Conservation (phyloP, 2,329 filamentous ascomycete species). For the Xylaria sp. region DNA sequence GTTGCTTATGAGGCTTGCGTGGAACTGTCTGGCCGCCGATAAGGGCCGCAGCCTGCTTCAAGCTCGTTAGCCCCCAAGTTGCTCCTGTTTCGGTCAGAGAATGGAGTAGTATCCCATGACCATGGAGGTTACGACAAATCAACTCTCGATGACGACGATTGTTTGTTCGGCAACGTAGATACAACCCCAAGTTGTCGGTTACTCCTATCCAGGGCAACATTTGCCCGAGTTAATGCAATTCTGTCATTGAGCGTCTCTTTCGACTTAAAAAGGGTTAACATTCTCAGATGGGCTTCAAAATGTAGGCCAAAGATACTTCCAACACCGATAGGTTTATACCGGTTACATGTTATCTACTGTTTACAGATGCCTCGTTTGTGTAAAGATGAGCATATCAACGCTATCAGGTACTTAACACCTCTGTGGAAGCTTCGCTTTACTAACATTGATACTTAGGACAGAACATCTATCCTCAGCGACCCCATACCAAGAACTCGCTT, state of each 20-base stretch:
- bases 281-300: not conserved
- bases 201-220: not conserved
- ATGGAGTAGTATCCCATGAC: not conserved
- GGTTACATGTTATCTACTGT: not conserved
- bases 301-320: not conserved
- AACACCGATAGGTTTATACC: no score
- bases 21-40: not conserved
- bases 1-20: slow-evolving; percentile 24
- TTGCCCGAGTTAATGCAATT: not conserved
- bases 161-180: not conserved
- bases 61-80: slow-evolving; percentile 6
- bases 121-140: not conserved
- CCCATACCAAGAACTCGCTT: not conserved
- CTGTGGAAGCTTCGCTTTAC: not conserved
- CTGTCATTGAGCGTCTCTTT: not conserved
- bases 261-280: not conserved
- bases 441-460: slow-evolving; percentile 3
- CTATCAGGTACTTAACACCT: slow-evolving; percentile 7
- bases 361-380: not conserved
- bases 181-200: not conserved
- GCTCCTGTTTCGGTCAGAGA: not conserved
- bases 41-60: slow-evolving; percentile 10
- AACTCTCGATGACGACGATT: no score
- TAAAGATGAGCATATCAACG: slow-evolving; percentile 16
- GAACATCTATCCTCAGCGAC: not conserved